Evolutionary conservation across 148 eudicot species (phyloP).

Genomic region (Silene conica): DNA sequence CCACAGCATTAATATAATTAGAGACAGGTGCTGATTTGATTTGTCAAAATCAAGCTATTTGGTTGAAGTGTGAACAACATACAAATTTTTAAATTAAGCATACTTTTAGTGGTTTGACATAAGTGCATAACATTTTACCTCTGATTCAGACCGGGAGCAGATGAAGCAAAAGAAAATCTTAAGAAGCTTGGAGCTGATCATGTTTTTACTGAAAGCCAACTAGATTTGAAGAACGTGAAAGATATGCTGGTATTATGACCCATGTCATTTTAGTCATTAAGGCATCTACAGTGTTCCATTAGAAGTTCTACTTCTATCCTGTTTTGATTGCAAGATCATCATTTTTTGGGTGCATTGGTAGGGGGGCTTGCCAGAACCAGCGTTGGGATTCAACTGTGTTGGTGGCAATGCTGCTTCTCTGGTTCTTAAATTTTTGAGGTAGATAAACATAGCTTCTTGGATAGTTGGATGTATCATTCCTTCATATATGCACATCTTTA

Average conservation of each 20-base stretch:
- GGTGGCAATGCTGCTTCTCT: slow-evolving; percentile 90
- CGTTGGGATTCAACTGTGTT: slow-evolving; percentile 82
- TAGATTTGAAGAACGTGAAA: slow-evolving; percentile 72
- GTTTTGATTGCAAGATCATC: background rate
- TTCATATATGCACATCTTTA: background rate
- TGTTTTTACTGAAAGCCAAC: slow-evolving; percentile 77
- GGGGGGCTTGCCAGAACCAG: slow-evolving; percentile 75
- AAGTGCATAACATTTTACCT: background rate
- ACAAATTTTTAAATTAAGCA: slow-evolving; percentile 2
- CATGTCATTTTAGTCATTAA: background rate
- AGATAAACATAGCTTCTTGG: background rate
- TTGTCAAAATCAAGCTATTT: no score
- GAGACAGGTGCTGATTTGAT: slow-evolving; percentile 65
- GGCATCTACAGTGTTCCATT: background rate
- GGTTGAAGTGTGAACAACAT: background rate
- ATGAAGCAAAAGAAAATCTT: slow-evolving; percentile 75
- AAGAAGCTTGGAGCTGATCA: slow-evolving; percentile 82
- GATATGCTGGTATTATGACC: slow-evolving; percentile 52
- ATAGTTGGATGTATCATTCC: background rate
- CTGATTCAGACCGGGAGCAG: slow-evolving; percentile 64
- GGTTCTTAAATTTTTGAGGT: slow-evolving; percentile 86
- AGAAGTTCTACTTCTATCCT: background rate
- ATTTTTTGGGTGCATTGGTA: slow-evolving; percentile 13
- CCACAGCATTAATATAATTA: slow-evolving; percentile 64
- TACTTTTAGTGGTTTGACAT: background rate